Evolutionary conservation across 2,329 filamentous ascomycete genomes (phyloP).

Genomic region (Botryotinia globosa): DNA sequence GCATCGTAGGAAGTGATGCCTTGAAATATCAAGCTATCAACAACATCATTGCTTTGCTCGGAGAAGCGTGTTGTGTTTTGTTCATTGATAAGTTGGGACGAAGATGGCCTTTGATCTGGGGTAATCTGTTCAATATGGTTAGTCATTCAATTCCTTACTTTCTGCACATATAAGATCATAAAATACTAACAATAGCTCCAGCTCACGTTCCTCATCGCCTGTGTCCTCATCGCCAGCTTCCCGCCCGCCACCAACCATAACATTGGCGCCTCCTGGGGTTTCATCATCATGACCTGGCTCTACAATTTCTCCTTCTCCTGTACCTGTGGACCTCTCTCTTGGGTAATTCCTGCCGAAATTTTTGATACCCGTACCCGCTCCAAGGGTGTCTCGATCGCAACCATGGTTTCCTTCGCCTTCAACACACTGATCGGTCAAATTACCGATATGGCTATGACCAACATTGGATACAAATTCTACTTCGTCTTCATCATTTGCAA

Average conservation of each 20-base stretch:
- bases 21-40: conserved; percentile 65
- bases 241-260: conserved; percentile 55
- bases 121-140: conserved; percentile 67
- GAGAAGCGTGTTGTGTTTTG: conserved; percentile 57
- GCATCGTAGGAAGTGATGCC: conserved; percentile 54
- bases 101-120: conserved; percentile 67
- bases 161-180: not conserved
- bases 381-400: conserved; percentile 72
- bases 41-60: conserved; percentile 59
- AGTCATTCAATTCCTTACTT: not conserved
- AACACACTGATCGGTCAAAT: conserved; percentile 74
- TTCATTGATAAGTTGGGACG: conserved; percentile 68
- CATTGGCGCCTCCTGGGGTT: conserved; percentile 63
- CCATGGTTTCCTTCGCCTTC: conserved; percentile 71
- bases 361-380: conserved; percentile 74
- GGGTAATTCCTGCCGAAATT: conserved; percentile 54
- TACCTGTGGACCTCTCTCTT: conserved; percentile 65
- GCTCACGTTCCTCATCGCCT: conserved; percentile 62
- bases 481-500: conserved; percentile 65
- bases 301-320: conserved; percentile 76
- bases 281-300: conserved; percentile 66
- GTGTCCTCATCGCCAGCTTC: conserved; percentile 52
- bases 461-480: conserved; percentile 49
- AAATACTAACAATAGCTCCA: conserved; percentile 28
- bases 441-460: conserved; percentile 54